Evolutionary conservation across 176 grass and related monocot genomes (phyloP).

Genomic region (Triticum monococcum): DNA sequence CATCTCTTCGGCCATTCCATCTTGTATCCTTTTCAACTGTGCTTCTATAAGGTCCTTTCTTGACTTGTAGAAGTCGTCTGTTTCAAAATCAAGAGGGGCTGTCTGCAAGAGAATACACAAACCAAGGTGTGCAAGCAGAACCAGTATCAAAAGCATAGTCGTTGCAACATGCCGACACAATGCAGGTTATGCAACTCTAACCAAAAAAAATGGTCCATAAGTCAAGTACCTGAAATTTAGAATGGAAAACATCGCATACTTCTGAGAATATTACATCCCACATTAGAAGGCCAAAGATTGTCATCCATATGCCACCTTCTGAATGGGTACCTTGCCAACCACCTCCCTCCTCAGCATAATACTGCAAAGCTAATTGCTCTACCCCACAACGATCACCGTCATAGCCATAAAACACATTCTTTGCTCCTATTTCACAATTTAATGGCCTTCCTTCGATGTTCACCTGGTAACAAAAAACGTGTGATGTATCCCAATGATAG

Average conservation of each 20-base stretch:
- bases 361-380: constrained; percentile 90
- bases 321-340: constrained; percentile 88
- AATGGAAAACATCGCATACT: constrained; percentile 67
- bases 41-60: constrained; percentile 75
- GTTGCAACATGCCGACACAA: not conserved
- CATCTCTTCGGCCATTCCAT: constrained; percentile 79
- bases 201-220: not conserved
- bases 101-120: constrained; percentile 42
- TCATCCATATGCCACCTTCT: constrained; percentile 95
- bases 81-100: constrained; percentile 77
- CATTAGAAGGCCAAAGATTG: constrained; percentile 92
- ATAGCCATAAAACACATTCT: constrained; percentile 93
- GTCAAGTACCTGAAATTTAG: constrained; percentile 88
- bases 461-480: constrained; percentile 41
- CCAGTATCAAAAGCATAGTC: not conserved
- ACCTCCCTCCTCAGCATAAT: constrained; percentile 78
- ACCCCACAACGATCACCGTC: constrained; percentile 73
- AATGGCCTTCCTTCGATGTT: constrained; percentile 74
- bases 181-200: not conserved
- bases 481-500: not conserved
- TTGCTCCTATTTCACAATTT: constrained; percentile 63
- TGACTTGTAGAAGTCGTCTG: constrained; percentile 75
- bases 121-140: not conserved
- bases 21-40: constrained; percentile 66
- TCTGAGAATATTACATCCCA: constrained; percentile 90